Base-by-base conservation (phyloP, 352 stramenopile species). In the Phytophthora boehmeriae region DNA sequence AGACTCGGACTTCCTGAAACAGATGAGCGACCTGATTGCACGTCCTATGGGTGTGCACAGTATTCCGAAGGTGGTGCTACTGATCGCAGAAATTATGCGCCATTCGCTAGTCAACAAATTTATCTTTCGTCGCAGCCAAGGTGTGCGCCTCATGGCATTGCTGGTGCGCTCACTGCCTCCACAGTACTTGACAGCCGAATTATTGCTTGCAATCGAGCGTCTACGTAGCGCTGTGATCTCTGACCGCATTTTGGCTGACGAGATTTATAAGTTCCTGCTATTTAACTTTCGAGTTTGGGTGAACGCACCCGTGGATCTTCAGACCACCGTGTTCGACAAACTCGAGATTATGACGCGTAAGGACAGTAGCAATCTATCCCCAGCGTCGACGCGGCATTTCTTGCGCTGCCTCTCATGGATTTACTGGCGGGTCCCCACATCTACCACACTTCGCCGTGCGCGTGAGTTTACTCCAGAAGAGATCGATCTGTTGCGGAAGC, bases 211-310 rank as follows among this genome's bases (percentile, higher is more conserved):
- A 1, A 85, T 95, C 38, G 85, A 95, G 59, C 72, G 86, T 1
- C 59, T 93, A 5, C 76, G 81, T 16, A 90, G 75, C 52, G 85
- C 84, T 14, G 84, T 93, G 23, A 83, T 90, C 25, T 92, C 86
- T 11, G 86, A 95, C 57, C 83, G 83, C 17, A 91, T 78, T 54
- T 53, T 95, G 23, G 71, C 81, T 1, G 85, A 93, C 43, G 86
- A 95, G 47, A 91, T 93, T 34, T 88, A 87, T 64, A 92, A 90
- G 55, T 87, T 89, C 43, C 49, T 95, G 53, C 65, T 95, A 9
- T 95, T 92, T 70, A 93, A 95, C 56, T 93, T 95, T 45, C 83
- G 84, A 5, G 72, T 95, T 27, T 95, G 86, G 86, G 78, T 93
- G 20, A 92, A 92, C 19, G 86, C 84, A 1, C 67, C 86, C 0